Conservation (phyloP, 768 basidiomycete species). For the Termitomyces sp. region DNA sequence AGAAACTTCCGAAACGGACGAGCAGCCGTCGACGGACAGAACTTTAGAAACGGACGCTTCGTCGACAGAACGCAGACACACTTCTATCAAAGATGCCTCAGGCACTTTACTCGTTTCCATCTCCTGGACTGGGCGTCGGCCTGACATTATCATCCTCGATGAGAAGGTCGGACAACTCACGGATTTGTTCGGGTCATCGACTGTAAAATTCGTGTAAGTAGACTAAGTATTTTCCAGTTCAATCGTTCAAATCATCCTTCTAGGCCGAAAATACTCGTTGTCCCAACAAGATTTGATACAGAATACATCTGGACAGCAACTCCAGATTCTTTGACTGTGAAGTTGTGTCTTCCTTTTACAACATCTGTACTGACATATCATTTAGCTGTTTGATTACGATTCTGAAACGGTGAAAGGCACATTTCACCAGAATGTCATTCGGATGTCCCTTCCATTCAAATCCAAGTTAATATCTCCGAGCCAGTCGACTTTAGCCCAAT, state of each 20-base stretch:
- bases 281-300: constrained; percentile 62
- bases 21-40: constrained; percentile 13
- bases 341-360: constrained; percentile 14
- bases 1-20: constrained; percentile 25
- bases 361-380: constrained; percentile 4
- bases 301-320: constrained; percentile 60
- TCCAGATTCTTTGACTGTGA: constrained; percentile 47
- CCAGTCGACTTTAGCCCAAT: constrained; percentile 11
- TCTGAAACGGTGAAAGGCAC: constrained; percentile 45
- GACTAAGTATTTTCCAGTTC: not conserved
- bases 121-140: constrained; percentile 49
- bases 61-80: constrained; percentile 30
- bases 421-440: constrained; percentile 49
- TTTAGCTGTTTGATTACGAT: constrained; percentile 51
- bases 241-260: constrained; percentile 3
- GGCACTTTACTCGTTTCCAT: constrained; percentile 45
- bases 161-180: constrained; percentile 49
- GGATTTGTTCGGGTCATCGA: constrained; percentile 55
- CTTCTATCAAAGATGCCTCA: constrained; percentile 37
- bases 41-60: not conserved
- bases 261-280: constrained; percentile 56
- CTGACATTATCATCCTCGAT: constrained; percentile 46
- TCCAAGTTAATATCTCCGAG: constrained; percentile 6
- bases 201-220: constrained; percentile 47
- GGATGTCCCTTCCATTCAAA: constrained; percentile 31